Conservation (phyloP, 352 stramenopile genomes). For the Phytopythium delawarense region DNA sequence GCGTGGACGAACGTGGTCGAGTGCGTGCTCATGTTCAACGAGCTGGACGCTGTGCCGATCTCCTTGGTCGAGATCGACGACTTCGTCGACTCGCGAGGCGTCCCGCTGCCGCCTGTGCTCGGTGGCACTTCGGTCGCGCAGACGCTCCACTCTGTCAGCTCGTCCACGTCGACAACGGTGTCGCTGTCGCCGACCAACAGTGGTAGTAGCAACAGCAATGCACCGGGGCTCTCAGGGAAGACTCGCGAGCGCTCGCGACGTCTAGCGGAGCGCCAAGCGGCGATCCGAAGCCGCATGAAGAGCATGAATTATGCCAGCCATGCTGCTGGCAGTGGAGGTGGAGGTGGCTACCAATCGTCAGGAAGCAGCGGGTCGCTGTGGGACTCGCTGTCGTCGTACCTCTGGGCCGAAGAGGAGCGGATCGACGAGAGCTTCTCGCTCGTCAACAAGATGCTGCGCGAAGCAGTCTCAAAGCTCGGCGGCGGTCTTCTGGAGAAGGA, state of each 20-base stretch:
- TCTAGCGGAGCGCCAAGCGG: slow-evolving; percentile 75
- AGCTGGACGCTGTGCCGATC: slow-evolving; percentile 77
- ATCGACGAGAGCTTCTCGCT: slow-evolving; percentile 75
- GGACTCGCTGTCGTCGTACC: slow-evolving; percentile 79
- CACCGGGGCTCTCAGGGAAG: slow-evolving; percentile 52
- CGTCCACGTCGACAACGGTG: slow-evolving; percentile 15
- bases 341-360: slow-evolving; percentile 8
- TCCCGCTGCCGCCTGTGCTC: slow-evolving; percentile 75
- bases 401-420: slow-evolving; percentile 83
- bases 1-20: slow-evolving; percentile 81
- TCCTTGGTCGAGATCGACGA: slow-evolving; percentile 88
- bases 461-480: slow-evolving; percentile 65
- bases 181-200: slow-evolving; percentile 5
- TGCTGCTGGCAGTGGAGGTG: slow-evolving; percentile 26
- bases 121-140: slow-evolving; percentile 18
- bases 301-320: slow-evolving; percentile 59
- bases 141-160: slow-evolving; percentile 25
- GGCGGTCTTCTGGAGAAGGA: slow-evolving; percentile 80
- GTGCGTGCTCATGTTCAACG: slow-evolving; percentile 87
- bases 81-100: slow-evolving; percentile 80
- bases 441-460: slow-evolving; percentile 75
- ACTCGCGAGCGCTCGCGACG: slow-evolving; percentile 71
- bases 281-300: slow-evolving; percentile 80
- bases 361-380: slow-evolving; percentile 60
- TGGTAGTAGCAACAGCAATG: slow-evolving; percentile 8